These are phyloP conservation scores for Gaeumannomyces tritici DNA, from an alignment of 2,329 filamentous ascomycete genomes.

Conservation along the genomic window DNA sequence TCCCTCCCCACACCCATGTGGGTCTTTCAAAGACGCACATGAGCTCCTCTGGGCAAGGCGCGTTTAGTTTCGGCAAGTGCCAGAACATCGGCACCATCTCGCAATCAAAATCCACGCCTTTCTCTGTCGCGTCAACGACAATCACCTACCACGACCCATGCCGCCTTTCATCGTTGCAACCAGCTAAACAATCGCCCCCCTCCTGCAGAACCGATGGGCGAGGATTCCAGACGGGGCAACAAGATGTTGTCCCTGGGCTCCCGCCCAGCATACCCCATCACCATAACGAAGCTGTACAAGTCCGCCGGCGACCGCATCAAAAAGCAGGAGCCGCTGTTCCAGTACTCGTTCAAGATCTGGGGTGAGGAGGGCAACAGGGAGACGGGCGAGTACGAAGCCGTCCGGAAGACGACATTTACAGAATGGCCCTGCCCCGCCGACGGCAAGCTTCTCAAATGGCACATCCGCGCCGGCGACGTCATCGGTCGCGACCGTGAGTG, in stretches of 20 bases:
- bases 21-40: not conserved
- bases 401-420: conserved; percentile 60
- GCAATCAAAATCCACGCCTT: not conserved
- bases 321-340: conserved; percentile 69
- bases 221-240: conserved; percentile 8
- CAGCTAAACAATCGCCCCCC: not conserved
- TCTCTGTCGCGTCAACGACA: not conserved
- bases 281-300: conserved; percentile 76
- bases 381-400: conserved; percentile 50
- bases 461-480: conserved; percentile 57
- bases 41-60: not conserved
- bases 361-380: conserved; percentile 63
- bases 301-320: conserved; percentile 63
- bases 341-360: conserved; percentile 77
- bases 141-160: not conserved
- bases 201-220: not conserved
- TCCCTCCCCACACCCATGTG: not conserved
- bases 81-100: not conserved
- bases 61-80: not conserved
- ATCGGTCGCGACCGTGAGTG: conserved; percentile 48
- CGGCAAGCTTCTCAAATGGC: conserved; percentile 70
- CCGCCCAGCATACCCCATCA: conserved; percentile 84
- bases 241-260: conserved; percentile 39
- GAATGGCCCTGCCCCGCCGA: conserved; percentile 79
- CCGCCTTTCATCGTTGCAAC: not conserved